A percentile compares a stretch with the other conserved stretches of the same genome.
Conservation (phyloP, 139 green algal species). For the Ulvella scutata region DNA sequence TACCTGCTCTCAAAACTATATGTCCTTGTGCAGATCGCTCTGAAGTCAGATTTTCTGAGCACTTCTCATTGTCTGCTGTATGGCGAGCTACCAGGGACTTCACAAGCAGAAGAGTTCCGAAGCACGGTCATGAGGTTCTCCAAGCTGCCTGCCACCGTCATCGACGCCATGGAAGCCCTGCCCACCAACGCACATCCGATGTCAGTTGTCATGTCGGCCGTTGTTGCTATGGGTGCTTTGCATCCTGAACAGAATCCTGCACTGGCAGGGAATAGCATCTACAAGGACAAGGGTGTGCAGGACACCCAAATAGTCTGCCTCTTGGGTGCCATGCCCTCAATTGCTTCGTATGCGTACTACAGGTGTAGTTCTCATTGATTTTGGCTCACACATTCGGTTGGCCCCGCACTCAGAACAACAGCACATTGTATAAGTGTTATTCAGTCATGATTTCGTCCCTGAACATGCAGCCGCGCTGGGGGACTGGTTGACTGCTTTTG, state of each 20-base stretch:
- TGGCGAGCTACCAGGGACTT: conserved; percentile 54
- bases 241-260: conserved; percentile 89
- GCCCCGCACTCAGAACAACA: neutral
- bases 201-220: conserved; percentile 65
- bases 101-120: conserved; percentile 37
- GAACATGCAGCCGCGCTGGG: neutral
- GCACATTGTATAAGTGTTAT: neutral
- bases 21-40: conserved; percentile 19
- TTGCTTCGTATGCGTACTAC: conserved; percentile 11
- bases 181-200: conserved; percentile 91
- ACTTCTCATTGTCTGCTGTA: conserved; percentile 71
- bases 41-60: conserved; percentile 73
- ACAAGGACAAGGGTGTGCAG: conserved; percentile 70
- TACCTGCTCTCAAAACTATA: too few species aligned
- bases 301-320: conserved; percentile 96
- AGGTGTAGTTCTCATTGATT: neutral
- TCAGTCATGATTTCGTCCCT: neutral
- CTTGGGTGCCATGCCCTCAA: conserved; percentile 8
- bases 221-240: conserved; percentile 63
- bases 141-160: conserved; percentile 60
- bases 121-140: conserved; percentile 74
- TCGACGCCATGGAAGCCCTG: conserved; percentile 54
- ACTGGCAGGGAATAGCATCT: conserved; percentile 74
- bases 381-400: neutral
- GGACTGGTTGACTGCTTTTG: neutral